A percentile compares a stretch with the other conserved stretches of the same genome.
phyloP scores from a whole-genome alignment of 2,329 filamentous ascomycete species.

The Fusarium guadeloupense region DNA sequence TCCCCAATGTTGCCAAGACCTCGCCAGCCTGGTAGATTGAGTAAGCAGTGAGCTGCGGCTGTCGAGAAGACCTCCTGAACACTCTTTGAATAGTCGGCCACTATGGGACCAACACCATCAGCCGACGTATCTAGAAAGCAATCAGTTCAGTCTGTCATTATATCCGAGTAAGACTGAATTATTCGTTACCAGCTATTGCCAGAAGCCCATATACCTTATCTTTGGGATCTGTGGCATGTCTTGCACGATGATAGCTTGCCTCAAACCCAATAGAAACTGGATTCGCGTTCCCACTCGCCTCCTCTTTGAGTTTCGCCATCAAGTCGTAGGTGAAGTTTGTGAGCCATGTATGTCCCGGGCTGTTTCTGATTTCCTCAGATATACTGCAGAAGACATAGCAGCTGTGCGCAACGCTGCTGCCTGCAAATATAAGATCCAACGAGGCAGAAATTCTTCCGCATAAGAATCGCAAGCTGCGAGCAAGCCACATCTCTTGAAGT shows the following conservation, averaged over 20 bases:
- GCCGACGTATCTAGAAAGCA: neutral
- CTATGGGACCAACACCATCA: neutral
- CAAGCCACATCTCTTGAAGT: conserved; percentile 9
- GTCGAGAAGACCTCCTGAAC: neutral
- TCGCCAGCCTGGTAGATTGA: neutral
- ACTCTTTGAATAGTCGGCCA: conserved; percentile 1
- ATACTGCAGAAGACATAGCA: neutral
- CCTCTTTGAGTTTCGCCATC: neutral
- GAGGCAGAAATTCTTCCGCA: neutral
- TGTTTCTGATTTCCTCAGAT: neutral
- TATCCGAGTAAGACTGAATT: too few relatives aligned
- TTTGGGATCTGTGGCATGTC: neutral
- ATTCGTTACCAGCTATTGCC: conserved; percentile 6
- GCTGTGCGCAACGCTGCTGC: neutral
- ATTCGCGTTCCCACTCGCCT: neutral
- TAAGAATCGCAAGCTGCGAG: conserved; percentile 1
- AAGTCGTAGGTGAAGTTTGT: conserved; percentile 2
- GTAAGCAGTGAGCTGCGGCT: conserved; percentile 2
- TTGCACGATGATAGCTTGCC: neutral
- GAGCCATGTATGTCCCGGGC: neutral
- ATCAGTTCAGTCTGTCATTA: neutral
- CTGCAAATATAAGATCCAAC: neutral
- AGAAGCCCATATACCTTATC: neutral
- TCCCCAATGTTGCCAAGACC: neutral
- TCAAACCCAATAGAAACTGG: neutral